Conservation (phyloP, 352 stramenopile species). For the Sclerospora graminicola region DNA sequence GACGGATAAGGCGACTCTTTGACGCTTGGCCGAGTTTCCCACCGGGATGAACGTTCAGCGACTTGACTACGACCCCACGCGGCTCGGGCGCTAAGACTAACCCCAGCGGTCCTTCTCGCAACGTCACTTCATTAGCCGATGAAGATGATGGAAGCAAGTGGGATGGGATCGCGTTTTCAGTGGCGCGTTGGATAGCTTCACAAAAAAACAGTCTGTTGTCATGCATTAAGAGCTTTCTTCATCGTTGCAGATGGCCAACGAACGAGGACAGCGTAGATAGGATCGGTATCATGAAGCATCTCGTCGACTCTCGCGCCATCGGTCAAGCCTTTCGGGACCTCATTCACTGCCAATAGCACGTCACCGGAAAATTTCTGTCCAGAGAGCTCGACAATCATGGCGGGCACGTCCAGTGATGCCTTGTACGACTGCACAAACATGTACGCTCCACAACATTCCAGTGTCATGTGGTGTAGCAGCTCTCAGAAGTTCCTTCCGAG, state of each 20-base stretch:
- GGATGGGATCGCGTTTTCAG: slow-evolving; percentile 15
- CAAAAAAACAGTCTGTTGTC: slow-evolving; percentile 18
- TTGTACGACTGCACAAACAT: slow-evolving; percentile 41
- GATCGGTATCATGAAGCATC: slow-evolving; percentile 14
- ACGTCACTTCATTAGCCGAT: slow-evolving; percentile 51
- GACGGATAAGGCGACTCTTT: slow-evolving; percentile 39
- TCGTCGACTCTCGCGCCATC: slow-evolving; percentile 27
- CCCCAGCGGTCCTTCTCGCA: slow-evolving; percentile 56
- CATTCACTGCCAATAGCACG: slow-evolving; percentile 50
- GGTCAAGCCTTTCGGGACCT: slow-evolving; percentile 14
- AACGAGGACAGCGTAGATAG: slow-evolving; percentile 28
- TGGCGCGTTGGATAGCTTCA: slow-evolving; percentile 21
- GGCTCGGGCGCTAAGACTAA: slow-evolving; percentile 61
- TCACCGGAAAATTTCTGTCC: slow-evolving; percentile 60
- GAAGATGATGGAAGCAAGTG: slow-evolving; percentile 6
- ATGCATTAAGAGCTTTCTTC: slow-evolving; percentile 21
- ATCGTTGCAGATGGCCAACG: slow-evolving; percentile 32
- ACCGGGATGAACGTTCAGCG: slow-evolving; percentile 56
- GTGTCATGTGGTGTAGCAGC: too few relatives aligned
- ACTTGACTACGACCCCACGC: slow-evolving; percentile 64
- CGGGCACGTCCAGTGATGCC: slow-evolving; percentile 9
- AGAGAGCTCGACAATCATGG: slow-evolving; percentile 41
- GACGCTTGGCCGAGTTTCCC: slow-evolving; percentile 64
- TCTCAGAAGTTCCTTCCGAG: too few relatives aligned
- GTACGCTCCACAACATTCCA: slow-evolving; percentile 26